Conservation (phyloP, 495 filamentous ascomycete species). For the Cairneyella variabilis region DNA sequence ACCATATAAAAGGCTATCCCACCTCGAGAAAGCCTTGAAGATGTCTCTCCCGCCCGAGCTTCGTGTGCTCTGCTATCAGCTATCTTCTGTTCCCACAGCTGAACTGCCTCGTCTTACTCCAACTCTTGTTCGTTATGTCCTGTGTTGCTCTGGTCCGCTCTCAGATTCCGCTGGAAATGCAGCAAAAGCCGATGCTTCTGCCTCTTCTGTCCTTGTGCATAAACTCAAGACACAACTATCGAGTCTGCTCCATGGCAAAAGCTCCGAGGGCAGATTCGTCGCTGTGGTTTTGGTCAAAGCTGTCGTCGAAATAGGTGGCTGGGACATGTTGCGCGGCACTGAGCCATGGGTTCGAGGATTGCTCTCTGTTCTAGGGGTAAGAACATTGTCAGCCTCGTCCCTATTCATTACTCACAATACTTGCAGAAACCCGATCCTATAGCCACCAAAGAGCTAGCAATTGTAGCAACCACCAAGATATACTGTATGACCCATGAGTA, state of each 20-base stretch:
- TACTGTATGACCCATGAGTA: conserved; percentile 77
- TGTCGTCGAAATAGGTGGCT: conserved; percentile 74
- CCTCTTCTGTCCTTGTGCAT: conserved; percentile 63
- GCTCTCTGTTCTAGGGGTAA: conserved; percentile 65
- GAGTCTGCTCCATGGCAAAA: conserved; percentile 69
- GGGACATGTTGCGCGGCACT: conserved; percentile 67
- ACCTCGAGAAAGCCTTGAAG: too few species aligned
- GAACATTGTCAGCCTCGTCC: conserved; percentile 2
- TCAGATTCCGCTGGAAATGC: conserved; percentile 44
- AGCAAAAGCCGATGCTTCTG: conserved; percentile 48
- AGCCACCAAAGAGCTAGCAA: conserved; percentile 66
- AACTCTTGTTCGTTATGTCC: conserved; percentile 55
- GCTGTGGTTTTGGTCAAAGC: conserved; percentile 75
- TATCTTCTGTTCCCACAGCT: conserved; percentile 58
- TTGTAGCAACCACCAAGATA: conserved; percentile 75
- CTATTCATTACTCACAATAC: background rate
- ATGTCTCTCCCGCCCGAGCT: conserved; percentile 35
- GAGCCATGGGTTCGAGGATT: conserved; percentile 70
- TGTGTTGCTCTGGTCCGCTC: conserved; percentile 55
- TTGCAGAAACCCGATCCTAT: conserved; percentile 68
- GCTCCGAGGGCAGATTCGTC: conserved; percentile 66
- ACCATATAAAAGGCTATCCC: too few species aligned
- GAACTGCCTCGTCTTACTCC: conserved; percentile 62
- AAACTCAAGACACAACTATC: conserved; percentile 75
- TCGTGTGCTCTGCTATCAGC: conserved; percentile 61